Percentiles rank a stretch among this genome's conserved stretches.
These are phyloP conservation scores for Francoa sonchifolia DNA, from an alignment of 441 rosid species.

Conservation along the genomic window DNA sequence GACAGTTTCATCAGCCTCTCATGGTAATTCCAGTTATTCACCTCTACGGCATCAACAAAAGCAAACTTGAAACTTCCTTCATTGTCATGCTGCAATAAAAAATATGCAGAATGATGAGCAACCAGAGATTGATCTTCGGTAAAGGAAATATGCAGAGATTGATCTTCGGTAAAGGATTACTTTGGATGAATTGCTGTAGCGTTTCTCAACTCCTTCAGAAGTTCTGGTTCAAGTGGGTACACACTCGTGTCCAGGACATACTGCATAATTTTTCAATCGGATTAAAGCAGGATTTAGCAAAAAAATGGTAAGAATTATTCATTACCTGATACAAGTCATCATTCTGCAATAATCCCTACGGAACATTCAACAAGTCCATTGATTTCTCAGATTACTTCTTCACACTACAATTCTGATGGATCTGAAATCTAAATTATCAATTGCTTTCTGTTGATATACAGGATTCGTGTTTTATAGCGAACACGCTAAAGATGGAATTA, in stretches of 20 bases:
- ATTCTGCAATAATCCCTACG: slow-evolving; percentile 25
- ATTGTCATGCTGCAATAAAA: slow-evolving; percentile 19
- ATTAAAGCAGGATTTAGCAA: neutral
- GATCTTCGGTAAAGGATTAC: neutral
- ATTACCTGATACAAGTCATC: slow-evolving; percentile 25
- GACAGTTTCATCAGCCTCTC: neutral
- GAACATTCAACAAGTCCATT: neutral
- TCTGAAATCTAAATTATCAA: neutral
- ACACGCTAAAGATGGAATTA: no score
- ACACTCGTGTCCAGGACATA: neutral
- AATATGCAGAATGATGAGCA: neutral
- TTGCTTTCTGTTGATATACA: no score
- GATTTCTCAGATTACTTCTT: no score
- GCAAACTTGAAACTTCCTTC: slow-evolving; percentile 6
- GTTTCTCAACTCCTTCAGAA: neutral
- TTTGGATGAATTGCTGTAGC: neutral
- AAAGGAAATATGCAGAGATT: slow-evolving; percentile 2
- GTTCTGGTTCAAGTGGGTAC: neutral
- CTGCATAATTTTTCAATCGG: no score
- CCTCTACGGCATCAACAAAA: slow-evolving; percentile 16
- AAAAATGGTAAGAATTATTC: neutral
- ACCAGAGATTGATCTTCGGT: neutral
- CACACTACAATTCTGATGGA: neutral
- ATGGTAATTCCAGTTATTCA: neutral
- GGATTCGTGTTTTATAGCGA: no score